Evolutionary conservation across 768 basidiomycete species (phyloP), one percentile per base, ranked within the genome.

Genomic region (Mrakia blollopis): DNA sequence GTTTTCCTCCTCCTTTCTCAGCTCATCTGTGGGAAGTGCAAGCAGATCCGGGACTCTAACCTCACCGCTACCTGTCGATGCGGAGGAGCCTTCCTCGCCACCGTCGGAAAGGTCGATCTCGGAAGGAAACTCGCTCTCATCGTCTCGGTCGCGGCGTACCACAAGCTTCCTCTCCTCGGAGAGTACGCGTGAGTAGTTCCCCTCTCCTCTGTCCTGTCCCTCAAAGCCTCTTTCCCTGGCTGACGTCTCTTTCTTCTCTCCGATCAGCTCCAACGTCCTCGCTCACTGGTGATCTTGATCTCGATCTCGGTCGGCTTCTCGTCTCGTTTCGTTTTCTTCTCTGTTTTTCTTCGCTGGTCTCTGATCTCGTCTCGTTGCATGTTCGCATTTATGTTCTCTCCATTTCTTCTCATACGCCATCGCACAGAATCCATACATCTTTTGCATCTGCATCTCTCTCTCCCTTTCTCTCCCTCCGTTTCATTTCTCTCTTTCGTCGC

Each of bases 41-140:
- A 91, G 82, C 93, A 94, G 84, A 88, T 97, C 78, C 94, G 92
- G 79, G 88, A 91, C 67, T 93, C 95, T 81, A 94, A 93, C 82
- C 87, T 98, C 28, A 90, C 92, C 25, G 85, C 89, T 78, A 91
- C 90, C 74, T 98, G 96, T 82, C 86, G 88, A 37, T 98, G 97
- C 82, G 97, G 95, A 25, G 96, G 94, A 18, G 84, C 89, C 1
- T 97, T 91, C 83, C 87, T 89, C 78, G 86, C 91, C 60, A 91
- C 89, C 23, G 81, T 91, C 73, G 90, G 88, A 78, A 91, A 91
- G 82, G 87, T 85, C 52, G 94, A 98, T 72, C 85, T 88, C 77
- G 88, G 88, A 80, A 85, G 91, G 70, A 90, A 88, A 83, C 81
- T 98, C 80, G 86, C 89, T 79, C 94, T 93, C 57, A 89, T 95